Evolutionary conservation across 345 rosid species (phyloP).

Genomic region (Gossypium turneri): DNA sequence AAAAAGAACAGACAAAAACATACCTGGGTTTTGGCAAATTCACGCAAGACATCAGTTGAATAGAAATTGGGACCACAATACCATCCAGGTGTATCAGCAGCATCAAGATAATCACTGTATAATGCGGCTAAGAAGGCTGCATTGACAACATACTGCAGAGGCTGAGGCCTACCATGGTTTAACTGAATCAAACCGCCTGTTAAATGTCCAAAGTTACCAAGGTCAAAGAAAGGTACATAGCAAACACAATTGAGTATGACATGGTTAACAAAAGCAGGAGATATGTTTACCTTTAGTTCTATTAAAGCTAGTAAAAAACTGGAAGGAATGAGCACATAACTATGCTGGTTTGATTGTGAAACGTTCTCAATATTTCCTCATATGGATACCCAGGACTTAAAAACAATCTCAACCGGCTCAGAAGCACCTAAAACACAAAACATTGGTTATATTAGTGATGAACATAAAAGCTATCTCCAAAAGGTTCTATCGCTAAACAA

Average conservation of each 20-base stretch:
- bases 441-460: not conserved
- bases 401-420: constrained; percentile 83
- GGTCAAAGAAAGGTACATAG: constrained; percentile 17
- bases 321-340: constrained; percentile 80
- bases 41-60: constrained; percentile 59
- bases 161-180: constrained; percentile 96
- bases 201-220: constrained; percentile 9
- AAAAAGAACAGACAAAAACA: not conserved
- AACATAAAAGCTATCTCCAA: not conserved
- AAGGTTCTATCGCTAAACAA: not conserved
- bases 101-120: constrained; percentile 91
- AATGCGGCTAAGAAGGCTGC: constrained; percentile 85
- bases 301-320: constrained; percentile 57
- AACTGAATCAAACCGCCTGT: constrained; percentile 83
- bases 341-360: constrained; percentile 81
- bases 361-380: constrained; percentile 83
- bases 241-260: not conserved
- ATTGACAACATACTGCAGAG: constrained; percentile 84
- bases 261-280: constrained; percentile 4
- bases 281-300: constrained; percentile 56
- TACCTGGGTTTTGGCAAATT: constrained; percentile 86
- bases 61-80: constrained; percentile 91
- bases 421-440: constrained; percentile 46
- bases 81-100: constrained; percentile 98
- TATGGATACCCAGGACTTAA: constrained; percentile 91